These are phyloP conservation scores for Leishmania turanica DNA, from an alignment of 208 protist species.

Conservation along the genomic window DNA sequence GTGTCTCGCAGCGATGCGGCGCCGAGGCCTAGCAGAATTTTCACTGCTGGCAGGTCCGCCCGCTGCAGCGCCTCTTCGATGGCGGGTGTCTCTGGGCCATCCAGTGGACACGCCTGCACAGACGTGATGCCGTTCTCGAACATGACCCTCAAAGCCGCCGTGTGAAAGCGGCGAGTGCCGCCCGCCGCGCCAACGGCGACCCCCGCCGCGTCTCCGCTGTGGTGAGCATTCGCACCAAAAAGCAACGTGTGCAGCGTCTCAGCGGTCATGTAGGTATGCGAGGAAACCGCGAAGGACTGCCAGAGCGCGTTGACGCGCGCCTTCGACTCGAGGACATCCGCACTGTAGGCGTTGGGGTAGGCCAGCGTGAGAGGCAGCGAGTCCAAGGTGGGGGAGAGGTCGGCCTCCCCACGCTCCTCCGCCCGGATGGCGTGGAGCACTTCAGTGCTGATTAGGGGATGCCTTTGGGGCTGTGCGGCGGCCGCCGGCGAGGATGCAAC, in stretches of 20 bases:
- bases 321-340: slow-evolving; percentile 44
- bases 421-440: slow-evolving; percentile 4
- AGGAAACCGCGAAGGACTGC: slow-evolving; percentile 46
- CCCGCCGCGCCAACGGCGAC: not conserved
- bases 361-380: slow-evolving; percentile 21
- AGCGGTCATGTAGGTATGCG: slow-evolving; percentile 56
- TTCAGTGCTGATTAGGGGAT: slow-evolving; percentile 13
- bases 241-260: slow-evolving; percentile 63
- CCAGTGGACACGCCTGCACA: slow-evolving; percentile 57
- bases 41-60: slow-evolving; percentile 36
- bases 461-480: slow-evolving; percentile 2
- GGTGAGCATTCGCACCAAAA: slow-evolving; percentile 26
- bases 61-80: slow-evolving; percentile 63
- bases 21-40: slow-evolving; percentile 60
- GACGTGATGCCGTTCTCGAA: slow-evolving; percentile 50
- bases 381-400: not conserved
- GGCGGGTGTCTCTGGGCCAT: slow-evolving; percentile 39
- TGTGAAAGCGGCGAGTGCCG: slow-evolving; percentile 17
- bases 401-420: not conserved
- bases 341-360: slow-evolving; percentile 51
- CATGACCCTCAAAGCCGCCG: slow-evolving; percentile 40
- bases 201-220: not conserved
- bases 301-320: slow-evolving; percentile 51
- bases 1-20: slow-evolving; percentile 50
- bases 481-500: not conserved